phyloP scores from a whole-genome alignment of 495 filamentous ascomycete genomes.

The Aspergillus conjunctus region DNA sequence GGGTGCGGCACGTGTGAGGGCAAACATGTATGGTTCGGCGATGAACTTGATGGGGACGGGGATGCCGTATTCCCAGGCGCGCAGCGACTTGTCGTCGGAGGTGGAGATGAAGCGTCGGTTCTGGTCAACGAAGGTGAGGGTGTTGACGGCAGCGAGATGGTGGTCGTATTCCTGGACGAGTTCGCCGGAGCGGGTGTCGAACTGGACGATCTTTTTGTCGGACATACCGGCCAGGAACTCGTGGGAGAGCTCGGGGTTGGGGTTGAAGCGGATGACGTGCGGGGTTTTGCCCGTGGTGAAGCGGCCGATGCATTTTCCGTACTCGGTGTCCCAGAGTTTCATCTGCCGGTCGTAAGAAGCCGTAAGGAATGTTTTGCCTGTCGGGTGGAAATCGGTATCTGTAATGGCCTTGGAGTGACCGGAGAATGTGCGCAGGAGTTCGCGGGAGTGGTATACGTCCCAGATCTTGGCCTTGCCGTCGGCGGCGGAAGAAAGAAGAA shows the following conservation, averaged over 20 bases:
- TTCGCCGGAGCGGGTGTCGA: slow-evolving; percentile 82
- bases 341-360: slow-evolving; percentile 91
- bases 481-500: slow-evolving; percentile 81
- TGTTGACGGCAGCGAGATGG: slow-evolving; percentile 96
- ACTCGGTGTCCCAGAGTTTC: slow-evolving; percentile 98
- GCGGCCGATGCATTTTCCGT: slow-evolving; percentile 78
- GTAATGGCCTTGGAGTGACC: slow-evolving; percentile 90
- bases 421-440: slow-evolving; percentile 84
- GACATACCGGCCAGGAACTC: slow-evolving; percentile 97
- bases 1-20: slow-evolving; percentile 74
- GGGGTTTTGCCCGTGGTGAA: slow-evolving; percentile 94
- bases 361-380: slow-evolving; percentile 87
- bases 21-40: slow-evolving; percentile 96
- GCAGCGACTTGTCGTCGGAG: slow-evolving; percentile 91
- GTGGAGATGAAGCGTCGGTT: slow-evolving; percentile 97
- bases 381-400: slow-evolving; percentile 82
- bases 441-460: slow-evolving; percentile 87
- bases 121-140: slow-evolving; percentile 93
- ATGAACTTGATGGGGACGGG: slow-evolving; percentile 88
- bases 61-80: slow-evolving; percentile 98
- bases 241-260: slow-evolving; percentile 68
- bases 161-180: slow-evolving; percentile 98
- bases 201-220: slow-evolving; percentile 98
- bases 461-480: slow-evolving; percentile 92
- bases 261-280: slow-evolving; percentile 93